Conservation (phyloP, 129 eudicot species). For the Saposhnikovia divaricata region DNA sequence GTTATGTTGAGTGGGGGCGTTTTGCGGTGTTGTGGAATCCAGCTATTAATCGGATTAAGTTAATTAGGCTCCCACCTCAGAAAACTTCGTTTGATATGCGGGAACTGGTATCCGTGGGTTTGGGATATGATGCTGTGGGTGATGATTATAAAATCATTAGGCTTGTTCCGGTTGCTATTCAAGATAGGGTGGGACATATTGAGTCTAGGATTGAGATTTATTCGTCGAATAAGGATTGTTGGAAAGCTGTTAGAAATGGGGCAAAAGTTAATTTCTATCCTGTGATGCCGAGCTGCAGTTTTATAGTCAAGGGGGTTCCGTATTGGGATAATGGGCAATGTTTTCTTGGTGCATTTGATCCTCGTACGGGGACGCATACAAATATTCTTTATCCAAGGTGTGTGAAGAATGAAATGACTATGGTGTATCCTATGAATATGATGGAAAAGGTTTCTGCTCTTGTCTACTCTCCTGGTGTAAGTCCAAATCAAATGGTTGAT, state of each 20-base stretch:
- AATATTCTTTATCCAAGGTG: neutral
- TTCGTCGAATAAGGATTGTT: neutral
- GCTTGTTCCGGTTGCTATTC: too few relatives aligned
- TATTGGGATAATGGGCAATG: neutral
- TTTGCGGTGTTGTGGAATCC: neutral
- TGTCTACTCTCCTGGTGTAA: constrained; percentile 1
- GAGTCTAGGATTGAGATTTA: neutral
- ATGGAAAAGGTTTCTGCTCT: neutral
- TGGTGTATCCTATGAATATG: neutral
- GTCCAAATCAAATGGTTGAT: neutral
- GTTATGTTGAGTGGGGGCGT: neutral
- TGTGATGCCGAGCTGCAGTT: neutral
- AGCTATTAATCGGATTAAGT: neutral
- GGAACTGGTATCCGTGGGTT: neutral
- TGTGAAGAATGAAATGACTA: neutral
- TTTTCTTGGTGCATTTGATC: neutral
- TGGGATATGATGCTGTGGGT: neutral
- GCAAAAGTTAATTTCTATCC: neutral
- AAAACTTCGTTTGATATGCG: neutral
- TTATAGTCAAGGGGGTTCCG: neutral
- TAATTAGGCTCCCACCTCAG: neutral
- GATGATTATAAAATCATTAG: neutral
- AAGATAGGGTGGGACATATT: neutral
- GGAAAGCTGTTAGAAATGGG: constrained; percentile 1
- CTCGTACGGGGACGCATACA: neutral